Evolutionary conservation across 257 asterid genomes (phyloP).

Genomic region (Leonotis leonurus): DNA sequence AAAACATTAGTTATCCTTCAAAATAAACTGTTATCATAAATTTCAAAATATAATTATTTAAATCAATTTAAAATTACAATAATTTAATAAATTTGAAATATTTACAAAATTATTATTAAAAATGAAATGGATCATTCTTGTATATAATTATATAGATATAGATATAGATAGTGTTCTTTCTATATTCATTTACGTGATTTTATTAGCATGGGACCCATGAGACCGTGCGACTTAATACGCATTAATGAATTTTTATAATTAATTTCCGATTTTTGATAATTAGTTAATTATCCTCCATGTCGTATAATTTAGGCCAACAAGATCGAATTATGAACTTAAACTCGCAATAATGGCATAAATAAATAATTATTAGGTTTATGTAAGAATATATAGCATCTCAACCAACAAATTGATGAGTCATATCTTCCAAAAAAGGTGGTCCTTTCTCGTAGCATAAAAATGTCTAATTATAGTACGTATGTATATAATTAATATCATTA

Average conservation of each 20-base stretch:
- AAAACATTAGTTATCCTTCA: too few relatives aligned
- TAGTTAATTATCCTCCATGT: not conserved
- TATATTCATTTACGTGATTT: not conserved
- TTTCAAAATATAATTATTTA: too few relatives aligned
- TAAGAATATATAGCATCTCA: not conserved
- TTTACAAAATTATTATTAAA: too few relatives aligned
- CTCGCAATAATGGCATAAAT: not conserved
- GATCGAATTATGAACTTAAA: not conserved
- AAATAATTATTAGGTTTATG: not conserved
- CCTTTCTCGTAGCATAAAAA: not conserved
- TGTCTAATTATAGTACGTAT: not conserved
- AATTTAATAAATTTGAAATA: too few relatives aligned
- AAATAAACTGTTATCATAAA: too few relatives aligned
- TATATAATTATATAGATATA: too few relatives aligned
- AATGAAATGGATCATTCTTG: too few relatives aligned
- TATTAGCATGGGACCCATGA: not conserved
- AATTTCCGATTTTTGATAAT: too few relatives aligned
- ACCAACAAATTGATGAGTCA: not conserved
- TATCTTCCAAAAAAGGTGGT: not conserved
- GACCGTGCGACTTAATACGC: not conserved
- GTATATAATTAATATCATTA: not conserved
- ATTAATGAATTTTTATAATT: not conserved
- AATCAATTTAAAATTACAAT: too few relatives aligned
- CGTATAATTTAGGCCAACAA: not conserved
- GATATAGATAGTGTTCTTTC: too few relatives aligned